Base-by-base conservation (phyloP, 768 basidiomycete species). In the Cubamyces lactineus region DNA sequence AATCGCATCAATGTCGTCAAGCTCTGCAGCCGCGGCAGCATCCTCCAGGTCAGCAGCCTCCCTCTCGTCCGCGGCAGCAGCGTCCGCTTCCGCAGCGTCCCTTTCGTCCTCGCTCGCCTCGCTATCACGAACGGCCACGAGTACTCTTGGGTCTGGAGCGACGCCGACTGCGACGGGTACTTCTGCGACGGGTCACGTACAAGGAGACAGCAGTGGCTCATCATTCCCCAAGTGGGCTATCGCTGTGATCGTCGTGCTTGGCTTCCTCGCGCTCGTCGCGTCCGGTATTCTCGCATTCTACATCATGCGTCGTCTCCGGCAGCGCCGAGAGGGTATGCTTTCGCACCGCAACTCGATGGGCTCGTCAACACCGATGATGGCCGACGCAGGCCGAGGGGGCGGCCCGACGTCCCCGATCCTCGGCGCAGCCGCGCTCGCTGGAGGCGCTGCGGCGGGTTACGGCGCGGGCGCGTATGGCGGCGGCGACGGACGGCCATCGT, bases 211-310 rank as follows among this genome's bases (percentile, higher is more conserved):
- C 28, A 66, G 69, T 53, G 70, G 64, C 58, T 70, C 80, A 16
- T 67, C 78, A 39, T 94, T 94, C 71, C 94, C 92, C 9, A 85
- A 85, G 70, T 95, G 92, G 94, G 94, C 91, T 11, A 96, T 96
- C 69, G 92, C 95, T 54, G 88, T 95, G 65, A 91, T 95, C 54
- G 89, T 88, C 49, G 83, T 95, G 43, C 84, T 96, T 24, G 93
- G 92, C 24, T 88, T 94, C 76, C 79, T 94, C 62, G 92, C 93
- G 57, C 86, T 94, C 63, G 81, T 85, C 45, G 85, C 89, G 15
- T 78, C 84, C 5, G 85, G 87, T 66, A 73, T 88, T 53, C 82
- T 92, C 55, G 77, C 80, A 40, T 93, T 92, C 79, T 75, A 93
- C 73, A 82, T 92, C 71, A 76, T 91, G 72, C 86, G 89, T 30